phyloP scores from a whole-genome alignment of 169 alveolate genomes.

The Cryptosporidium ubiquitum region DNA sequence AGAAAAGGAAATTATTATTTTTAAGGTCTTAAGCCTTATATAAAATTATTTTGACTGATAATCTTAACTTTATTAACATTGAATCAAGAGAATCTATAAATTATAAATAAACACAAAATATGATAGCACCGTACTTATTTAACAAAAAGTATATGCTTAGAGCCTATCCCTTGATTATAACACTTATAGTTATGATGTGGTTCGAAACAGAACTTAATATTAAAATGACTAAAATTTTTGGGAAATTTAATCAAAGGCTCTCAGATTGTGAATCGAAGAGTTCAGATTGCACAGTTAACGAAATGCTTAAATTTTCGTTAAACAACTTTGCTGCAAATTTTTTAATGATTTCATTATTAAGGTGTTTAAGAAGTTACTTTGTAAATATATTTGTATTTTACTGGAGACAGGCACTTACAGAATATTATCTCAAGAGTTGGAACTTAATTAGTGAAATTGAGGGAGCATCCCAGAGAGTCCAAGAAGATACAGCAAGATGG shows the following conservation, averaged over 20 bases:
- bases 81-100: neutral
- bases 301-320: constrained; percentile 11
- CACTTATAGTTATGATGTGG: constrained; percentile 27
- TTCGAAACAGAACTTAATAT: constrained; percentile 43
- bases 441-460: constrained; percentile 18
- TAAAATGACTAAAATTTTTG: constrained; percentile 45
- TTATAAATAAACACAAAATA: neutral
- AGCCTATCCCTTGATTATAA: constrained; percentile 12
- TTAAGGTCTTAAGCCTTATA: neutral
- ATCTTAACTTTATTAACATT: neutral
- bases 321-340: neutral
- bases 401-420: constrained; percentile 72
- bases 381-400: constrained; percentile 60
- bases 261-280: constrained; percentile 50
- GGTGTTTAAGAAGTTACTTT: constrained; percentile 30
- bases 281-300: constrained; percentile 11
- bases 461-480: constrained; percentile 70
- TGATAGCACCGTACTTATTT: constrained; percentile 53
- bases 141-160: constrained; percentile 48
- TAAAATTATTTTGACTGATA: neutral
- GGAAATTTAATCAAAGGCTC: constrained; percentile 34
- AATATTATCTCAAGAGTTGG: constrained; percentile 48
- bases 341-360: neutral
- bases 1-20: neutral
- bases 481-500: constrained; percentile 67